These are phyloP conservation scores for Dipteronia dyeriana DNA, from an alignment of 345 rosid genomes.

Conservation along the genomic window DNA sequence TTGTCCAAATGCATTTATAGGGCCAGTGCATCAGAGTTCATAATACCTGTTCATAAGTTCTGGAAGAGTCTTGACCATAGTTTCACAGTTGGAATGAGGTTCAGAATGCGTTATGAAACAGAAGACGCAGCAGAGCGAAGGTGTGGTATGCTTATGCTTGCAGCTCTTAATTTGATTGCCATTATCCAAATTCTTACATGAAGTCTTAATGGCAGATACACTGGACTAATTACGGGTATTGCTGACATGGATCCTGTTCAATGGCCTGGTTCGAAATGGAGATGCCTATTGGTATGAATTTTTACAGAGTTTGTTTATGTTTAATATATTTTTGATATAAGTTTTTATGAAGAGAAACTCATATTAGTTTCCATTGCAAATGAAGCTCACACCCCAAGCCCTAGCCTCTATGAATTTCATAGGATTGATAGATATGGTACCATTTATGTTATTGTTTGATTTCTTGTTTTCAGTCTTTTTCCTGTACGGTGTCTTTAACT, in stretches of 20 bases:
- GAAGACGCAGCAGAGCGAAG: conserved; percentile 95
- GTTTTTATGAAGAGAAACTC: neutral
- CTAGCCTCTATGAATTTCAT: neutral
- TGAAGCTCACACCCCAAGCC: neutral
- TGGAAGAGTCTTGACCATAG: conserved; percentile 71
- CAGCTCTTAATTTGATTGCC: neutral
- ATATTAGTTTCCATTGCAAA: neutral
- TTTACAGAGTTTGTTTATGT: neutral
- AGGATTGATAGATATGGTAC: neutral
- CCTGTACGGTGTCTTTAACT: neutral
- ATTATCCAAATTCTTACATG: conserved; percentile 9
- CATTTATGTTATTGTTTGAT: too few relatives aligned
- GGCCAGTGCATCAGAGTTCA: conserved; percentile 72
- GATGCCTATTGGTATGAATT: conserved; percentile 70
- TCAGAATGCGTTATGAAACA: conserved; percentile 79
- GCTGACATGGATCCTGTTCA: conserved; percentile 84
- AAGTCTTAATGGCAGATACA: conserved; percentile 46
- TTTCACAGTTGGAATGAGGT: conserved; percentile 80
- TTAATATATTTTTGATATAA: neutral
- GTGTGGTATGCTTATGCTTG: conserved; percentile 35
- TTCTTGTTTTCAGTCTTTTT: neutral
- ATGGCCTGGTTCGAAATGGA: conserved; percentile 98
- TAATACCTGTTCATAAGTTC: conserved; percentile 67
- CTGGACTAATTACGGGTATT: conserved; percentile 77
- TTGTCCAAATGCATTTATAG: conserved; percentile 36